phyloP scores from a whole-genome alignment of 352 stramenopile species.

The Globisporangium sylvaticum region DNA sequence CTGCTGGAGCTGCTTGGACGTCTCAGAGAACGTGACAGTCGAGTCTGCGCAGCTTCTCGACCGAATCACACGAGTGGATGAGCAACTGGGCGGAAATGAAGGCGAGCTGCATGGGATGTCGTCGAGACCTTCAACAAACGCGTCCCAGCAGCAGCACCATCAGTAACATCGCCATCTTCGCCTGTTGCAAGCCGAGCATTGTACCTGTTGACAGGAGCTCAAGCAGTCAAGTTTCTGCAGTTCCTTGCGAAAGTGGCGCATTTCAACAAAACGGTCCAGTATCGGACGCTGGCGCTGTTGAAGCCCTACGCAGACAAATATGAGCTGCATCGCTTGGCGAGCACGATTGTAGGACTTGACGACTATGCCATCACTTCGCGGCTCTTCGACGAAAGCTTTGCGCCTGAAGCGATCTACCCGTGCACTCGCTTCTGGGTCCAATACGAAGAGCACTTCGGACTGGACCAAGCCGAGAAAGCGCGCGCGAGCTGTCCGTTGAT shows the following conservation, averaged over 20 bases:
- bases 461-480: slow-evolving; percentile 21
- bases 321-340: slow-evolving; percentile 53
- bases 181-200: slow-evolving; percentile 36
- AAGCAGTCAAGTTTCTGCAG: slow-evolving; percentile 58
- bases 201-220: slow-evolving; percentile 50
- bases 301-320: slow-evolving; percentile 33
- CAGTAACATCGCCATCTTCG: slow-evolving; percentile 3
- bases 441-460: slow-evolving; percentile 48
- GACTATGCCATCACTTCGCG: slow-evolving; percentile 31
- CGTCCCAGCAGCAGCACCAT: not conserved
- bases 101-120: not conserved
- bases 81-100: not conserved
- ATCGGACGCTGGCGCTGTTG: slow-evolving; percentile 38
- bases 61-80: slow-evolving; percentile 34
- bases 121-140: not conserved
- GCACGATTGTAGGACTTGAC: slow-evolving; percentile 39
- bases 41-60: slow-evolving; percentile 62
- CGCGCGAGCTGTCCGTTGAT: not conserved
- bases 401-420: slow-evolving; percentile 13
- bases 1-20: slow-evolving; percentile 70
- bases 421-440: slow-evolving; percentile 45
- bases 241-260: slow-evolving; percentile 65
- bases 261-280: slow-evolving; percentile 55
- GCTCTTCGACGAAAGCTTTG: slow-evolving; percentile 42
- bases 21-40: slow-evolving; percentile 56